Percentiles rank a stretch among this genome's conserved stretches.
These are phyloP conservation scores for Achaetomium macrosporum DNA, from an alignment of 2,329 filamentous ascomycete species.

Conservation along the genomic window DNA sequence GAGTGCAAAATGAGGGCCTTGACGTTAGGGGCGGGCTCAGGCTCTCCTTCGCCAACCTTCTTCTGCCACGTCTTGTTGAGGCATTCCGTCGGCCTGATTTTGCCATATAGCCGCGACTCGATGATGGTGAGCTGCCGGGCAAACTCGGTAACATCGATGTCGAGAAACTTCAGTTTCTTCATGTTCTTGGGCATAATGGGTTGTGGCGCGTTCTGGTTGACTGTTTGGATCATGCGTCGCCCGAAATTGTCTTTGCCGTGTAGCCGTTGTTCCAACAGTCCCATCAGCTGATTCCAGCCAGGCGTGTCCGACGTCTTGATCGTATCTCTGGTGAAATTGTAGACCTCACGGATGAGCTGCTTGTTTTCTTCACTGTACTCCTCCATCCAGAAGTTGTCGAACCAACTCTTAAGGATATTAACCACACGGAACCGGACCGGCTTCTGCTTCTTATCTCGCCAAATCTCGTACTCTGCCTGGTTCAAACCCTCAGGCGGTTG, in stretches of 20 bases:
- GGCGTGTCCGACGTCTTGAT: constrained; percentile 92
- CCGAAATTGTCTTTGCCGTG: constrained; percentile 81
- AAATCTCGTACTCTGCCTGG: constrained; percentile 71
- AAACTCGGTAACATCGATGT: constrained; percentile 94
- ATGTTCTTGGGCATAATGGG: constrained; percentile 98
- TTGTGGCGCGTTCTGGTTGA: constrained; percentile 73
- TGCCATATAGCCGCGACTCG: constrained; percentile 88
- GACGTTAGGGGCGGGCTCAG: constrained; percentile 86
- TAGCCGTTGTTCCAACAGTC: constrained; percentile 81
- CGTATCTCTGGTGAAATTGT: constrained; percentile 84
- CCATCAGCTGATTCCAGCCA: constrained; percentile 76
- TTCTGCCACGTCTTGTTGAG: constrained; percentile 99
- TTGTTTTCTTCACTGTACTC: constrained; percentile 77
- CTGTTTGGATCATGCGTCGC: constrained; percentile 79
- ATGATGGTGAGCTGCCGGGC: constrained; percentile 97
- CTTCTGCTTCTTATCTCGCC: constrained; percentile 93
- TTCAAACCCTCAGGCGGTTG: constrained; percentile 81
- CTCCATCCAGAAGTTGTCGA: constrained; percentile 99
- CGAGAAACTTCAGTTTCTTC: constrained; percentile 98
- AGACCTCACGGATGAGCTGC: constrained; percentile 80
- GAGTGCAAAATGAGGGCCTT: constrained; percentile 96
- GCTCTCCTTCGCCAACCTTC: constrained; percentile 74
- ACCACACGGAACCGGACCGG: constrained; percentile 93
- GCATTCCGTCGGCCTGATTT: constrained; percentile 93
- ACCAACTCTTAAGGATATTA: constrained; percentile 97